Conservation (phyloP, 78 protist species). For the Monocercomonoides exilis region DNA sequence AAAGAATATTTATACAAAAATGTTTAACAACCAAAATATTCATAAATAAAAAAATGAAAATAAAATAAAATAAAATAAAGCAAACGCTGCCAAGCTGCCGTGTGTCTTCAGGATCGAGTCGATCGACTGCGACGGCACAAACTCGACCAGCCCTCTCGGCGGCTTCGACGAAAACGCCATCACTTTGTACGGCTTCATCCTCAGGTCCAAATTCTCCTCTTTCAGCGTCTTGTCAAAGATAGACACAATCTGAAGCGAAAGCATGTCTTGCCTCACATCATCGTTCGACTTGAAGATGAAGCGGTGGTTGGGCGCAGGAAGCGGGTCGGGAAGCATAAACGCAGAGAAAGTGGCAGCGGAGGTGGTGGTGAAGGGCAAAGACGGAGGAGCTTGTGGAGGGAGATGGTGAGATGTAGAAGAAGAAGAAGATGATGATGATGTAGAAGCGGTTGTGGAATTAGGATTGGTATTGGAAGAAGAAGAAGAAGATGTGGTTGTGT, state of each 20-base stretch:
- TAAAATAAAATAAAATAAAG: background rate
- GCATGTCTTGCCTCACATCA: slow-evolving; percentile 20
- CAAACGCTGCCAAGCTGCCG: background rate
- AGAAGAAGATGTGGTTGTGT: too few relatives aligned
- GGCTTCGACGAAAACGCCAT: slow-evolving; percentile 1
- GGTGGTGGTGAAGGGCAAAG: too few relatives aligned
- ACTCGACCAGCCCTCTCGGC: slow-evolving; percentile 2
- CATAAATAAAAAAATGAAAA: background rate
- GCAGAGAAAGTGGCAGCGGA: too few relatives aligned
- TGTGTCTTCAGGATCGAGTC: background rate
- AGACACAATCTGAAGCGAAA: slow-evolving; percentile 18
- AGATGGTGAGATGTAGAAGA: background rate
- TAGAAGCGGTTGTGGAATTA: background rate
- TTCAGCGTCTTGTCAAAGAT: background rate
- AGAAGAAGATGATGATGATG: background rate
- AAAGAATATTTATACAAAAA: background rate
- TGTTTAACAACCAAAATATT: background rate
- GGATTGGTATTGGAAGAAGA: background rate
- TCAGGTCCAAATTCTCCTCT: slow-evolving; percentile 15
- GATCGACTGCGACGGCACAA: background rate
- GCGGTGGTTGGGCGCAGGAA: background rate
- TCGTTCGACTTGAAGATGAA: background rate
- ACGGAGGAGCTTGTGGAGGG: background rate
- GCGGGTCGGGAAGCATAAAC: too few relatives aligned
- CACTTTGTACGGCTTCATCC: slow-evolving; percentile 13